A percentile compares a stretch with the other conserved stretches of the same genome.
phyloP scores from a whole-genome alignment of 2,329 filamentous ascomycete species.

The Aureobasidium sp. region DNA sequence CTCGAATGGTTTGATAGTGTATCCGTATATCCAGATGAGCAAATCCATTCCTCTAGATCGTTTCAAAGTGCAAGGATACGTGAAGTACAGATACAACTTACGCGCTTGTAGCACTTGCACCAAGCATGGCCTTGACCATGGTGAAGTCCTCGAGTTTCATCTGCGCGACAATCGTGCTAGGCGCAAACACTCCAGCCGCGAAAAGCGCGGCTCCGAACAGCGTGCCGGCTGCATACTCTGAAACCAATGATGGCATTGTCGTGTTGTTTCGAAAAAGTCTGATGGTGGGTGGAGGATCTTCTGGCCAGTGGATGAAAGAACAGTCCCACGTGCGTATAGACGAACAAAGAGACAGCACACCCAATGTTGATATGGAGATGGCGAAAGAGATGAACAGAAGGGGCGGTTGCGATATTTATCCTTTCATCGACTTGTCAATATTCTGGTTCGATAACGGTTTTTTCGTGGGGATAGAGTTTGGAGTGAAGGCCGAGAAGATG shows the following conservation, averaged over 20 bases:
- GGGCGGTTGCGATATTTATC: neutral
- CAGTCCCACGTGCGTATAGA: neutral
- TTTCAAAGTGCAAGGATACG: neutral
- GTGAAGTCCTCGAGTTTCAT: slow-evolving; percentile 56
- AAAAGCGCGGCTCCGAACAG: slow-evolving; percentile 57
- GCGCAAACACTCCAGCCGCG: slow-evolving; percentile 53
- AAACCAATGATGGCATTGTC: slow-evolving; percentile 6
- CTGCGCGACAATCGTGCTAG: slow-evolving; percentile 54
- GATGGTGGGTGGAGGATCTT: neutral
- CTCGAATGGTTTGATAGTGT: neutral
- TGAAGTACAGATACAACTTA: slow-evolving; percentile 34
- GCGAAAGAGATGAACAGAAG: neutral
- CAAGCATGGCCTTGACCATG: slow-evolving; percentile 59
- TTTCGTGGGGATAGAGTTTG: slow-evolving; percentile 5
- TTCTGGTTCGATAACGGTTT: slow-evolving; percentile 6
- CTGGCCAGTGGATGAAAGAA: neutral
- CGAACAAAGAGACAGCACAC: neutral
- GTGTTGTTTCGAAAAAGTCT: neutral
- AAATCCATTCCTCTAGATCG: neutral
- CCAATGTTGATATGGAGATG: neutral
- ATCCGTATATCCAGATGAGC: neutral
- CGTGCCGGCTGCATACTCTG: slow-evolving; percentile 35
- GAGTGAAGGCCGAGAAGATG: slow-evolving; percentile 1
- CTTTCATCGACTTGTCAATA: neutral
- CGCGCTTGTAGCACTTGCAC: slow-evolving; percentile 56